Evolutionary conservation across 139 green algal genomes (phyloP).

Genomic region (Zygnema cylindricum): DNA sequence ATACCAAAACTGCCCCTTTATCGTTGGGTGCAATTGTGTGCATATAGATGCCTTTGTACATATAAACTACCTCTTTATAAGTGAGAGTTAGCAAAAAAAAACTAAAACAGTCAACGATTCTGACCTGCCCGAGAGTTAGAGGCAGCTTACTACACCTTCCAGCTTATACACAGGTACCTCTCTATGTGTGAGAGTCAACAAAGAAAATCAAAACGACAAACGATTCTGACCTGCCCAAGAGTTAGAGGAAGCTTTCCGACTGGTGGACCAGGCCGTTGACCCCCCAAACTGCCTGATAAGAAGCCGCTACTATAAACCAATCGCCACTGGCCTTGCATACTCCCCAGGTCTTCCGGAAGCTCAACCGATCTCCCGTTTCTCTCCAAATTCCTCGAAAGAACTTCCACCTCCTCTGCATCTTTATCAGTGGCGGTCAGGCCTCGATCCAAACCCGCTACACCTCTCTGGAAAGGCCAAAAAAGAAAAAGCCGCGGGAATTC

Average conservation of each 20-base stretch:
- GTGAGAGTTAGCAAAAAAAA: neutral
- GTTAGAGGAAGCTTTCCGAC: conserved; percentile 36
- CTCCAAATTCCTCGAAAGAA: conserved; percentile 15
- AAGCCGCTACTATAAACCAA: conserved; percentile 57
- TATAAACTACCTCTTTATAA: too few species aligned
- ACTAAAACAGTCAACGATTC: neutral
- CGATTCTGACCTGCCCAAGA: conserved; percentile 41
- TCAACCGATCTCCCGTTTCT: conserved; percentile 6
- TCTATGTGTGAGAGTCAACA: neutral
- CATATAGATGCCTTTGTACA: too few species aligned
- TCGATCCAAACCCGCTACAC: conserved; percentile 41
- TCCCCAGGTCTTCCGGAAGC: neutral
- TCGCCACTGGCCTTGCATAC: conserved; percentile 42
- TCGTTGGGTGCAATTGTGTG: too few species aligned
- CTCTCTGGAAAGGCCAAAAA: too few species aligned
- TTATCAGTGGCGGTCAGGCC: conserved; percentile 28
- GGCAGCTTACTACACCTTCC: too few species aligned
- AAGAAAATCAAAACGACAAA: neutral
- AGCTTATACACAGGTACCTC: too few species aligned
- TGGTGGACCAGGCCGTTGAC: conserved; percentile 38
- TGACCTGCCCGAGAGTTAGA: conserved; percentile 51
- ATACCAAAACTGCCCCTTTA: too few species aligned
- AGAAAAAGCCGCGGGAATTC: too few species aligned
- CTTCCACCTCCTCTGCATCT: conserved; percentile 33
- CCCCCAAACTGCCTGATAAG: conserved; percentile 47